phyloP scores from a whole-genome alignment of 192 early-diverging fungal genomes.

The Jimgerdemannia flammicorona region DNA sequence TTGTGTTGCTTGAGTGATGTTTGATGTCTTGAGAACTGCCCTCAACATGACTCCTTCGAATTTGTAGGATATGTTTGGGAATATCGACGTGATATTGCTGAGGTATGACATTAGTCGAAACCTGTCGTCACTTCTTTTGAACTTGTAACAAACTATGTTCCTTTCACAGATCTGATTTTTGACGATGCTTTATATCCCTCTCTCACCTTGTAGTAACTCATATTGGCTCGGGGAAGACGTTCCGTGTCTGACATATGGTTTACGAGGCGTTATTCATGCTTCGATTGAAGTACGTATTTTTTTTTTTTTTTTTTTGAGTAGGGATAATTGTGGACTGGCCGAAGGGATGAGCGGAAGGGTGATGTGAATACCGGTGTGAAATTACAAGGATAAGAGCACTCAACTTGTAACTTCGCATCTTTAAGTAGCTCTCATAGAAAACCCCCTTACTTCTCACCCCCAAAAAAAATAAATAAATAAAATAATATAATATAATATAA shows the following conservation, averaged over 20 bases:
- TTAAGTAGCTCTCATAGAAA: too few relatives aligned
- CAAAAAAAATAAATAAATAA: too few relatives aligned
- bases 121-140: background rate
- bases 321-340: background rate
- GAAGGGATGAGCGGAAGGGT: slow-evolving; percentile 2
- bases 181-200: background rate
- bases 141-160: background rate
- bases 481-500: too few relatives aligned
- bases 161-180: slow-evolving; percentile 23
- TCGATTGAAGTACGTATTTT: slow-evolving; percentile 42
- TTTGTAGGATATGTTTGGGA: slow-evolving; percentile 36
- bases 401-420: too few relatives aligned
- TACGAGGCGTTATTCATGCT: slow-evolving; percentile 72
- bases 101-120: slow-evolving; percentile 17
- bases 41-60: too few relatives aligned
- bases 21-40: background rate
- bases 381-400: too few relatives aligned
- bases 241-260: slow-evolving; percentile 76
- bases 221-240: slow-evolving; percentile 78
- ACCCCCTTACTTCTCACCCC: too few relatives aligned
- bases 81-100: slow-evolving; percentile 50
- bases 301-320: background rate
- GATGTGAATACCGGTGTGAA: background rate
- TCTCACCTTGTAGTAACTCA: slow-evolving; percentile 54
- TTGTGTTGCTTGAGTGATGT: background rate